Conservation (phyloP, 2,329 filamentous ascomycete species). For the Neophaeococcomyces aloes region DNA sequence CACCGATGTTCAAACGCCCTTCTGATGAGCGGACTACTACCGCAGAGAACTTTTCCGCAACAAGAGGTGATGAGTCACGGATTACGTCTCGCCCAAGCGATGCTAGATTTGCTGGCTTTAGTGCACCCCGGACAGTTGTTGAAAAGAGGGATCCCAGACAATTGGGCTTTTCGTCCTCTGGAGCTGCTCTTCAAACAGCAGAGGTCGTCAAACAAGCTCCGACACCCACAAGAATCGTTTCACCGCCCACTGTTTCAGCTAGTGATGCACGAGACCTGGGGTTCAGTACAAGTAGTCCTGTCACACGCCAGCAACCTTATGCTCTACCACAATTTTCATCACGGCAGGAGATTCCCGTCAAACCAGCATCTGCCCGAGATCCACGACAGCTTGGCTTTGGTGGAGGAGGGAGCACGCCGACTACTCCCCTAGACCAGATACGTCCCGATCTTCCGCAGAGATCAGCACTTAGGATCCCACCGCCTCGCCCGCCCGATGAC, state of each 20-base stretch:
- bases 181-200: slow-evolving; percentile 9
- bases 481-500: slow-evolving; percentile 19
- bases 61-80: not conserved
- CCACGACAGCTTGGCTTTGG: slow-evolving; percentile 17
- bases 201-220: slow-evolving; percentile 13
- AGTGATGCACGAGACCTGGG: slow-evolving; percentile 26
- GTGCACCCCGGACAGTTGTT: not conserved
- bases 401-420: not conserved
- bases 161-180: slow-evolving; percentile 14
- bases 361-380: slow-evolving; percentile 12
- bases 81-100: not conserved
- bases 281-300: slow-evolving; percentile 36
- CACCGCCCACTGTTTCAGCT: not conserved
- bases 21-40: too few relatives aligned
- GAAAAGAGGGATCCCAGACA: slow-evolving; percentile 15
- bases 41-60: not conserved
- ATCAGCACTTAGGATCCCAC: slow-evolving; percentile 24
- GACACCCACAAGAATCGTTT: slow-evolving; percentile 1
- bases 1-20: slow-evolving; percentile 9
- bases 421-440: slow-evolving; percentile 21
- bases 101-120: slow-evolving; percentile 3
- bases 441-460: slow-evolving; percentile 43
- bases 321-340: slow-evolving; percentile 21
- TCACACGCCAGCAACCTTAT: slow-evolving; percentile 25
- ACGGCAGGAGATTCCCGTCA: slow-evolving; percentile 1